Base-by-base conservation (phyloP, 257 asterid species). In the Thymus quinquecostatus region DNA sequence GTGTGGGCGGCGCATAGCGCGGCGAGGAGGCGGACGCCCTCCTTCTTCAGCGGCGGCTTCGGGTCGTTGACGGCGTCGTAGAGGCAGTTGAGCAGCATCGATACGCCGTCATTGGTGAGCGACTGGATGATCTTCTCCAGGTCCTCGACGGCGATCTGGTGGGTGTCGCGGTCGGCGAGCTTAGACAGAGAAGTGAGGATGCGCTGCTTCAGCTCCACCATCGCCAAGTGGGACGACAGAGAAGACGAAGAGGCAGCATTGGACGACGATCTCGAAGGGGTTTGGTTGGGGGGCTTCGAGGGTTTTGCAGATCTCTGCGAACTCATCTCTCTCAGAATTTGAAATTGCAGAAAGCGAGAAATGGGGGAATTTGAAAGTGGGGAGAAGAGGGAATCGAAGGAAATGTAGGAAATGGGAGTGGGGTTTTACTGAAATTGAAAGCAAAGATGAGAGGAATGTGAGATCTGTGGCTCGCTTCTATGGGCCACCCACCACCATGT, bases 91-190 rank as follows among this genome's bases (percentile, higher is more conserved):
- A 95, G 91, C 10, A 95, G 87, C 94, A 92, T 92, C 5, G 97
- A 77, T 69, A 95, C 86, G 70, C 99, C 96, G 75, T 95, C 99
- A 73, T 82, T 90, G 0, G 98, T 77, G 38, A 89, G 88, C 60
- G 94, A 76, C 9, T 84, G 87, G 70, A 92, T 88, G 72, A 95
- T 86, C 75, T 86, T 88, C 70, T 90, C 93, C 40, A 95, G 90
- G 83, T 95, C 99, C 54, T 95, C 96, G 36, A 95, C 84, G 29
- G 98, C 99, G 90, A 95, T 95, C 88, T 92, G 96, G 83, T 95
- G 99, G 45, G 99, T 95, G 78, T 95, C 99, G 49, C 98, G 87
- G 79, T 95, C 98, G 49, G 99, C 90, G 53, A 95, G 93, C 78
- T 92, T 95, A n/a, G 96, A 84, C 1, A 95, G 88, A 8, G 96